Conservation (phyloP, 768 basidiomycete species). For the Candolleomyces aberdarensis region DNA sequence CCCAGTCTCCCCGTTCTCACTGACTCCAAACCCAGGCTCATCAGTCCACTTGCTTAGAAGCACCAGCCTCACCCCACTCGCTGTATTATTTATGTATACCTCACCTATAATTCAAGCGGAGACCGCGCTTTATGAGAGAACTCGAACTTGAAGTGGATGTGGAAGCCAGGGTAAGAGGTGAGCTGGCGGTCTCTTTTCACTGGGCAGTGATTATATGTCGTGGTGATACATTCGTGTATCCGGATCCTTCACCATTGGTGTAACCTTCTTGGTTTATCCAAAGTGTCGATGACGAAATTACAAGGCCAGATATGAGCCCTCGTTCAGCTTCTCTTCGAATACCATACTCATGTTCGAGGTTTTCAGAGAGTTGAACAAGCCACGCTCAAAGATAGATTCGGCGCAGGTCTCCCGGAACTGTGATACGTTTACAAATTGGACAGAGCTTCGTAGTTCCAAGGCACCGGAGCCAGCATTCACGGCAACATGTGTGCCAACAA, state of each 20-base stretch:
- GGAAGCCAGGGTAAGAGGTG: not conserved
- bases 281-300: conserved; percentile 53
- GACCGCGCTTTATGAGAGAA: not conserved
- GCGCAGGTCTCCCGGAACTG: conserved; percentile 69
- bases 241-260: conserved; percentile 28
- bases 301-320: conserved; percentile 88
- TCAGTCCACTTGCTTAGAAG: conserved; percentile 85
- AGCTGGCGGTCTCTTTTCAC: conserved; percentile 1
- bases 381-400: conserved; percentile 48
- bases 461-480: conserved; percentile 82
- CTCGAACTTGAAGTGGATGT: not conserved
- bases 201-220: conserved; percentile 58
- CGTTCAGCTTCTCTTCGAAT: not conserved
- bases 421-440: conserved; percentile 87
- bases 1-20: conserved; percentile 4
- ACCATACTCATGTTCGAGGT: not conserved
- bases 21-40: conserved; percentile 55
- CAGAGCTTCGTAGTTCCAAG: conserved; percentile 79
- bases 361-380: not conserved
- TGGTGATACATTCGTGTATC: conserved; percentile 53
- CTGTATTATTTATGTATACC: conserved; percentile 7
- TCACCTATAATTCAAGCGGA: conserved; percentile 4
- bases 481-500: conserved; percentile 86
- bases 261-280: conserved; percentile 60
- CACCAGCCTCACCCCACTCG: not conserved